Evolutionary conservation across 768 basidiomycete genomes (phyloP), one percentile per base, ranked within the genome.

Genomic region (Mycena latifolia): DNA sequence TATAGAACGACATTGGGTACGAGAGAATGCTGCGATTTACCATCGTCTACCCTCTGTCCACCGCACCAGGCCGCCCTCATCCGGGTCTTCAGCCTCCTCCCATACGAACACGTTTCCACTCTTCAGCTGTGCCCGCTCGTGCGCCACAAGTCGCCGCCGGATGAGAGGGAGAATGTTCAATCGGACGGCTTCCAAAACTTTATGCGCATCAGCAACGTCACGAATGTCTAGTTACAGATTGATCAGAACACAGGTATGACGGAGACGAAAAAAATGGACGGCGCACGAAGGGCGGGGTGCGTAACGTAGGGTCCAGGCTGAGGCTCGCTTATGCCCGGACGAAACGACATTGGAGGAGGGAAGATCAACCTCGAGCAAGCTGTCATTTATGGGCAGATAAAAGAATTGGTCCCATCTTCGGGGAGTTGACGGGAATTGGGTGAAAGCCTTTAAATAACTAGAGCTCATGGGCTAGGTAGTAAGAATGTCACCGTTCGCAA

Each of bases 11-110:
- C 22, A 20, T 52, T 14, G 20, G 31, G 31, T 27, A 68, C 20
- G 22, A 31, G 35, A 1, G 29, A 9, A 35, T 35, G 33, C 14
- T 20, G 63, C 28, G 25, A 61, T 80, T 51, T 75, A 89, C 92
- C 92, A 94, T 79, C 92, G 81, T 67, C 91, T 82, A 17, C 92
- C 92, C 73, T 94, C 92, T 20, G 92, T 94, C 92, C 92, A 93
- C 27, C 92, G 84, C 62, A 93, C 80, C 39, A 92, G 78, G 20
- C 82, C 81, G 9, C 87, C 88, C 53, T 89, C 90, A 53, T 92
- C 92, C 27, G 63, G 55, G 55, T 85, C 85, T 69, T 91, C 92
- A 5, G 91, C 90, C 75, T 94, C 92, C 71, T 94, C 92, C 92
- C 92, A 94, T 41, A 94, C 92, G 71, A 92, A 94, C 45, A 94